Evolutionary conservation across 225 moss, liverwort and hornwort genomes (phyloP).

Genomic region (Climacium dendroides): DNA sequence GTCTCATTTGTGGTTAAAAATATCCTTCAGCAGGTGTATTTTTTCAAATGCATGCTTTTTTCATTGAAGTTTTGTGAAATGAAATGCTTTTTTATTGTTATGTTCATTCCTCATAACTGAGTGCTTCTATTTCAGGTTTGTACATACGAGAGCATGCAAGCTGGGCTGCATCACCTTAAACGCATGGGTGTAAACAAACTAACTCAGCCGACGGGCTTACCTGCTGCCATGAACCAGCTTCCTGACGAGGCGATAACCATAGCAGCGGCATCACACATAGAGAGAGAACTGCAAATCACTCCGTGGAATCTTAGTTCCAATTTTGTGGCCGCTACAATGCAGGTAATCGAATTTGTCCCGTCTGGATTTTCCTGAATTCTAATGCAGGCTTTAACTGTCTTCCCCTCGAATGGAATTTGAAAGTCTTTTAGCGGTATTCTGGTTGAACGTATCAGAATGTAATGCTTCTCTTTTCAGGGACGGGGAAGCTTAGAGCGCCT

Average conservation of each 20-base stretch:
- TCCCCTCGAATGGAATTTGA: not conserved
- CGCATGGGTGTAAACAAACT: conserved; percentile 98
- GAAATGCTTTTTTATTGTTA: not conserved
- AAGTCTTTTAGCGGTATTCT: not conserved
- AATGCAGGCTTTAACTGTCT: not conserved
- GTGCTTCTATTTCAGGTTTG: conserved; percentile 46
- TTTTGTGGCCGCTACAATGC: conserved; percentile 92
- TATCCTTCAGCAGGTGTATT: not conserved
- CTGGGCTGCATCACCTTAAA: conserved; percentile 88
- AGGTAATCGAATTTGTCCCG: conserved; percentile 24
- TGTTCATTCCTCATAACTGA: not conserved
- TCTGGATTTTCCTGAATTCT: not conserved
- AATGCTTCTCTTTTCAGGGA: conserved; percentile 36
- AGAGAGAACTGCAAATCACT: conserved; percentile 87
- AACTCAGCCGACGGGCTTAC: conserved; percentile 80
- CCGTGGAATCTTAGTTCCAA: conserved; percentile 96
- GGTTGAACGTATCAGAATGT: not conserved
- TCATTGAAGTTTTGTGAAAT: not conserved
- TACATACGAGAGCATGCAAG: conserved; percentile 99
- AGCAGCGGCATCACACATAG: conserved; percentile 94
- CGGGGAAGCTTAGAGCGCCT: conserved; percentile 90
- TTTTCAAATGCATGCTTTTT: not conserved
- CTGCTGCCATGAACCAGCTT: conserved; percentile 94
- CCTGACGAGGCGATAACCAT: conserved; percentile 98
- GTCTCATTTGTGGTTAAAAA: not conserved